Evolutionary conservation across 345 rosid species (phyloP).

Genomic region (Gossypium thurberi): DNA sequence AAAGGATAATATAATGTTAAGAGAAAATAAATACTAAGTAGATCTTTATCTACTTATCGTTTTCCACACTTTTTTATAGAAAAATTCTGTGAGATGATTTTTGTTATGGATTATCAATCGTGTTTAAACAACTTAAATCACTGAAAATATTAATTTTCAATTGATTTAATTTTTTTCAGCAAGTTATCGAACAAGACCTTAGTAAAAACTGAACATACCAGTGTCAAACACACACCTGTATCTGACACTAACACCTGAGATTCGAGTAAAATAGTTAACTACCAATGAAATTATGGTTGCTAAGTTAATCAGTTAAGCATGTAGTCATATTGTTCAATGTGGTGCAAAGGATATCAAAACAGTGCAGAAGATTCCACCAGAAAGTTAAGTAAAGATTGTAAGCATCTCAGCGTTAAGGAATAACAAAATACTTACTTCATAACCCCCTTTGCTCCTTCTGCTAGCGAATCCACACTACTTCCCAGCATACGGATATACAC

Average conservation of each 20-base stretch:
- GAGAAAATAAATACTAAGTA: no score
- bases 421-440: conserved; percentile 46
- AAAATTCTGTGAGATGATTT: no score
- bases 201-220: not conserved
- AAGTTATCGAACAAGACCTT: no score
- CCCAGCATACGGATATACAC: conserved; percentile 85
- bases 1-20: no score
- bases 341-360: not conserved
- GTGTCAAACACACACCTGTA: not conserved
- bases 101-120: no score
- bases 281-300: not conserved
- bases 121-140: no score
- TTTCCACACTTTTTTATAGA: no score
- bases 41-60: no score
- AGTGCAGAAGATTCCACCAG: not conserved
- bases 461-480: conserved; percentile 76
- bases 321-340: not conserved
- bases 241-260: not conserved
- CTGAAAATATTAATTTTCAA: no score
- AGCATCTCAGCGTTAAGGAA: not conserved
- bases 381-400: not conserved
- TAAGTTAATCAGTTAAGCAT: not conserved
- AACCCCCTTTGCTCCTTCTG: conserved; percentile 74
- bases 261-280: not conserved
- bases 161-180: no score